Conservation (phyloP, 306 rosid genomes). For the Macrotyloma uniflorum region DNA sequence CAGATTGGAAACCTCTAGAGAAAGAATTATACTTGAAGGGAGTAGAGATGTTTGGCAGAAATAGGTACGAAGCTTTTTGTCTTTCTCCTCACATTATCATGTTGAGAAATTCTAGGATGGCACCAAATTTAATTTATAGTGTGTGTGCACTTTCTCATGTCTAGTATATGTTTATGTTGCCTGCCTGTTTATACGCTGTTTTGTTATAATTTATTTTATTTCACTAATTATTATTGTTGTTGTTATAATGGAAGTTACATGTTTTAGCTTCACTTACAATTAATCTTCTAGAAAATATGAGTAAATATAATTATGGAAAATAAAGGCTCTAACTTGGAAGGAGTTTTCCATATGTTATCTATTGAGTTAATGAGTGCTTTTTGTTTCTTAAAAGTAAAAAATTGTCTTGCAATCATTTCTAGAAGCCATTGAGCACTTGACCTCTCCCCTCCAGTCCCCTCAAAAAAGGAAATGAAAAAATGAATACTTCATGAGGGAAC, state of each 20-base stretch:
- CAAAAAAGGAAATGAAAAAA: background rate
- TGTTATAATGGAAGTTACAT: slow-evolving; percentile 5
- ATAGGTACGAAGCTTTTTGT: slow-evolving; percentile 57
- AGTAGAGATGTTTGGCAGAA: slow-evolving; percentile 92
- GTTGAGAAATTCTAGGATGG: slow-evolving; percentile 24
- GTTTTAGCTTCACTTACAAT: slow-evolving; percentile 31
- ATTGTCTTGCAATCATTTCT: background rate
- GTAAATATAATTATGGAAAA: slow-evolving; percentile 9
- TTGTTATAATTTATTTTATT: background rate
- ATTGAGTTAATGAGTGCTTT: background rate
- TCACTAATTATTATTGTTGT: background rate
- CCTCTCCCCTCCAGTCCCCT: background rate
- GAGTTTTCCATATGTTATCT: background rate
- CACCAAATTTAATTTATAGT: slow-evolving; percentile 26
- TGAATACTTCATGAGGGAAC: background rate
- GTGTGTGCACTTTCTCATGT: slow-evolving; percentile 14
- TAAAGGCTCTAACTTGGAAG: slow-evolving; percentile 13
- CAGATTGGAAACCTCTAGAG: slow-evolving; percentile 86
- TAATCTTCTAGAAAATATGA: slow-evolving; percentile 27
- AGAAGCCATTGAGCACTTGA: background rate
- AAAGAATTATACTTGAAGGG: slow-evolving; percentile 91
- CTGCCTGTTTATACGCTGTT: slow-evolving; percentile 18
- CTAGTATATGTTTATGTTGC: slow-evolving; percentile 31
- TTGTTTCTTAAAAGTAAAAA: background rate
- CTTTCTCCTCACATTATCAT: slow-evolving; percentile 20